Conservation (phyloP, 2,329 filamentous ascomycete genomes). For the Fusarium scirpi region DNA sequence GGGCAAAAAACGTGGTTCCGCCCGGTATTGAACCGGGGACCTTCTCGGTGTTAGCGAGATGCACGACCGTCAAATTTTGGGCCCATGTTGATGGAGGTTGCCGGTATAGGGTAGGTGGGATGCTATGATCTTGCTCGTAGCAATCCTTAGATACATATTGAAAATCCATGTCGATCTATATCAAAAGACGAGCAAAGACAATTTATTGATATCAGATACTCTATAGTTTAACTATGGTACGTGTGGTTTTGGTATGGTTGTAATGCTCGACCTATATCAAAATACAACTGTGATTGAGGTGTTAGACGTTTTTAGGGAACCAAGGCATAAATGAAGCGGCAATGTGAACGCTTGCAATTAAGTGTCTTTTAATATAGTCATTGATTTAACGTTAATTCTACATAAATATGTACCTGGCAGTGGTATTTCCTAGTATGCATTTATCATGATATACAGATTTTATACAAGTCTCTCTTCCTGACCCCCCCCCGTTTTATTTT, state of each 20-base stretch:
- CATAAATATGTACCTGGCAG: background rate
- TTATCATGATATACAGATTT: conserved; percentile 35
- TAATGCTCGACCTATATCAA: background rate
- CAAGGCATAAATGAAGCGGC: background rate
- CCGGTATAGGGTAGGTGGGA: background rate
- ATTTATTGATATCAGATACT: background rate
- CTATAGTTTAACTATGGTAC: no score
- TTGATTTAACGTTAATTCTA: background rate
- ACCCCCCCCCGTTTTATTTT: conserved; percentile 36
- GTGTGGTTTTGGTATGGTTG: background rate
- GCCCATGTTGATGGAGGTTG: no score
- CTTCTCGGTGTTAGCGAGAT: background rate
- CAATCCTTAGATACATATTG: background rate
- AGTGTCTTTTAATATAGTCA: background rate
- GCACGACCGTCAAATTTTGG: background rate
- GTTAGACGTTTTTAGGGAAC: background rate
- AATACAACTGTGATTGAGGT: background rate
- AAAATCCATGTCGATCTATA: background rate
- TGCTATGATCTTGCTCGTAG: background rate
- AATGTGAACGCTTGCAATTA: background rate
- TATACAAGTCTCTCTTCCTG: conserved; percentile 24
- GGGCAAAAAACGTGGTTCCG: background rate
- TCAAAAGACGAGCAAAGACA: background rate
- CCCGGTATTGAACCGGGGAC: background rate
- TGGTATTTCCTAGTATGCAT: background rate